Evolutionary conservation across 75 land plant species (phyloP), one percentile per base, ranked within the genome.

Genomic region (Picea sitchensis): DNA sequence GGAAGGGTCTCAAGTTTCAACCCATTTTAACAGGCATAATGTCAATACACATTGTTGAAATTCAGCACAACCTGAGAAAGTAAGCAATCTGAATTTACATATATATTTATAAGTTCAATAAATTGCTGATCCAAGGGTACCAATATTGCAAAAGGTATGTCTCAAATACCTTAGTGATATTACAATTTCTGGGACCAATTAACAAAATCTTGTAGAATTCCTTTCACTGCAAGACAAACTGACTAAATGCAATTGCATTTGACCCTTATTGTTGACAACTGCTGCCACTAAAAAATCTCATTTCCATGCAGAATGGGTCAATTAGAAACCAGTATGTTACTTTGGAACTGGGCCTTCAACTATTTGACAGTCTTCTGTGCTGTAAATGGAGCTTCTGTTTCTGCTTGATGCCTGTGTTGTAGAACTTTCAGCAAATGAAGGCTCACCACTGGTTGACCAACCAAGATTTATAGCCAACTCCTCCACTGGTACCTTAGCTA

Each of bases 401-500:
- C 8, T 23, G 26, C 67, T 64, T 64, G 0, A 7, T 64, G 67
- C 17, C 67, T 64, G 34, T 3, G 31, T 71, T 44, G 56, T 51
- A 51, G 60, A 58, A 75, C 59, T 75, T 56, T 75, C 76, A 75
- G 60, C 59, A 1, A 26, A 13, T 75, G 60, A 56, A 30, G 58
- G 58, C 60, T 15, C 38, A 57, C 30, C 14, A 23, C 2, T 58
- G 13, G 76, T 75, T 57, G 60, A 54, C 76, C 59, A 75, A 7
- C 85, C 85, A 32, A 90, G 84, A 57, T 87, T 85, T 64, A 59
- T 61, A 61, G 85, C 78, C 82, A 95, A 51, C 58, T 96, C 99
- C 80, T 96, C 99, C 59, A 96, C 99, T 5, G 88, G 83, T 14
- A 96, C 90, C 86, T 96, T 96, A 60, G 83, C 77, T 12, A 94